Conservation (phyloP, 2,329 filamentous ascomycete genomes). For the Penicillium glabrum region DNA sequence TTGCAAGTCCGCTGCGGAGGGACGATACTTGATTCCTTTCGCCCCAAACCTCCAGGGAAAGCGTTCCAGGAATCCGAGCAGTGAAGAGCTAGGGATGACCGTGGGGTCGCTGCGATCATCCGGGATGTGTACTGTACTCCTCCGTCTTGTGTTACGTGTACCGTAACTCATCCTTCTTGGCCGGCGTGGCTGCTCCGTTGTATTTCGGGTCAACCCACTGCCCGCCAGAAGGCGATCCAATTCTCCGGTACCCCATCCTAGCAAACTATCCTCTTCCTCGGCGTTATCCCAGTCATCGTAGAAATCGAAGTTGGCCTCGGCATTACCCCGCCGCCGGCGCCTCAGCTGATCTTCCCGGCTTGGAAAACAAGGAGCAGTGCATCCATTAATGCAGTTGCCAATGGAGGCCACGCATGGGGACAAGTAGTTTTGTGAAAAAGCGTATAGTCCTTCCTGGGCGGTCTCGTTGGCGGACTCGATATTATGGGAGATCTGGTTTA, state of each 20-base stretch:
- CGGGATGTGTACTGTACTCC: conserved; percentile 53
- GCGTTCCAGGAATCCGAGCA: conserved; percentile 79
- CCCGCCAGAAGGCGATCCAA: conserved; percentile 79
- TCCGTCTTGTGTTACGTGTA: conserved; percentile 61
- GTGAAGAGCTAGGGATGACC: conserved; percentile 83
- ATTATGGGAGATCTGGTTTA: conserved; percentile 90
- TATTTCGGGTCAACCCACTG: conserved; percentile 47
- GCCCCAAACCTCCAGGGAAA: conserved; percentile 84
- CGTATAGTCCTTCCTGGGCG: conserved; percentile 87
- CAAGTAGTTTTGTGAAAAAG: conserved; percentile 82
- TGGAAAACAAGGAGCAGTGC: conserved; percentile 68
- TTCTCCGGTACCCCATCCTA: conserved; percentile 81
- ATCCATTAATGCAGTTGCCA: conserved; percentile 62
- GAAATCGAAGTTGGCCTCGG: conserved; percentile 91
- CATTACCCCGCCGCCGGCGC: conserved; percentile 64
- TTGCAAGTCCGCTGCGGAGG: conserved; percentile 84
- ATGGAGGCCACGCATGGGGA: conserved; percentile 74
- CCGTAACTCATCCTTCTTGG: conserved; percentile 90
- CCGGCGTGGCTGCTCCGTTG: conserved; percentile 64
- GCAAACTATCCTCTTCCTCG: conserved; percentile 58
- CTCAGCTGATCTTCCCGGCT: conserved; percentile 72
- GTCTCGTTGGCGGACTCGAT: conserved; percentile 87
- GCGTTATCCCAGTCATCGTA: conserved; percentile 93
- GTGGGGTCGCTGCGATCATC: conserved; percentile 68
- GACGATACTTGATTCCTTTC: conserved; percentile 77